phyloP scores from a whole-genome alignment of 1,139 yeast species.

The Geotrichum australiense region DNA sequence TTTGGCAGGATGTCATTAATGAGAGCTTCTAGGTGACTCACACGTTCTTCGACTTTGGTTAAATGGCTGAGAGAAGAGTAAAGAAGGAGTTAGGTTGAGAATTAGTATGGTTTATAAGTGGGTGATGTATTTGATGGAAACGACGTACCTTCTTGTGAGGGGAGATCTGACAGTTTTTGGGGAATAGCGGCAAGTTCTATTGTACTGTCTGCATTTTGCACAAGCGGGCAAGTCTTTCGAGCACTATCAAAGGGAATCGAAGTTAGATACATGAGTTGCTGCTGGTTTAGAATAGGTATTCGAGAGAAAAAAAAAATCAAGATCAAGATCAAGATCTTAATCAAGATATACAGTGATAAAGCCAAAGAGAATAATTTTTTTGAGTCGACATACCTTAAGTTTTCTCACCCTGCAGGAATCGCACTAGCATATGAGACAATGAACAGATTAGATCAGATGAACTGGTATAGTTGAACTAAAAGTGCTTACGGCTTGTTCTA shows the following conservation, averaged over 20 bases:
- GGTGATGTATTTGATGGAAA: not conserved
- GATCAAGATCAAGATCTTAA: not conserved
- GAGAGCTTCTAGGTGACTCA: constrained; percentile 48
- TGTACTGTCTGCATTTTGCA: constrained; percentile 63
- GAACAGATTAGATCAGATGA: not conserved
- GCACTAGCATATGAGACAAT: constrained; percentile 32
- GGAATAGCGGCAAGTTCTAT: constrained; percentile 69
- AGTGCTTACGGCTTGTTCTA: constrained; percentile 16
- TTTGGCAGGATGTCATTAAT: constrained; percentile 41
- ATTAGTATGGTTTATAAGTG: not conserved
- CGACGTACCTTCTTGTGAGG: constrained; percentile 49
- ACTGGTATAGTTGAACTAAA: not conserved
- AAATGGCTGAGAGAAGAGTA: constrained; percentile 31
- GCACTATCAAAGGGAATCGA: constrained; percentile 42
- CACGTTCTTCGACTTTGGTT: constrained; percentile 66
- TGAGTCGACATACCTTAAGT: constrained; percentile 29
- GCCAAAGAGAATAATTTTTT: not conserved
- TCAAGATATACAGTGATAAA: not conserved
- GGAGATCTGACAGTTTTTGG: constrained; percentile 78
- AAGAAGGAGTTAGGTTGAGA: not conserved
- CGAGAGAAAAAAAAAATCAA: not conserved
- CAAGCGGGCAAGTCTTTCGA: constrained; percentile 72
- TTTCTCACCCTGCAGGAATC: constrained; percentile 46
- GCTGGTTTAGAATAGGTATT: constrained; percentile 15
- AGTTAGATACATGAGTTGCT: constrained; percentile 32